Conservation (phyloP, 768 basidiomycete species). For the Mycena floridula region DNA sequence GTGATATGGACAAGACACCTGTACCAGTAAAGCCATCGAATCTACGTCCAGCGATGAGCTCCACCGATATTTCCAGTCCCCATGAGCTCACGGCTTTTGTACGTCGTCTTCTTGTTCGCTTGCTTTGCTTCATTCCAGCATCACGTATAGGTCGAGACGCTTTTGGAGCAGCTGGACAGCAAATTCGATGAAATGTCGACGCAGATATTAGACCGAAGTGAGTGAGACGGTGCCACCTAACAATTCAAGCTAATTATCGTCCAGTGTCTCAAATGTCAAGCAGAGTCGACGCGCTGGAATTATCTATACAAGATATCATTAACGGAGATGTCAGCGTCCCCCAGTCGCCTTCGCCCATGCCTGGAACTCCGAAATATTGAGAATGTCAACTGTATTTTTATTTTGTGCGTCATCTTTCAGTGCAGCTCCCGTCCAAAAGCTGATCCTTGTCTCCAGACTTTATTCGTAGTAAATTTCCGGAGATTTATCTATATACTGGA, state of each 20-base stretch:
- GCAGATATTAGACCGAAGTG: slow-evolving; percentile 82
- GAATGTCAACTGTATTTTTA: background rate
- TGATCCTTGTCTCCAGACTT: too few species aligned
- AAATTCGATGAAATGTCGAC: slow-evolving; percentile 93
- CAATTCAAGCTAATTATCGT: background rate
- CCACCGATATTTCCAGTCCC: slow-evolving; percentile 80
- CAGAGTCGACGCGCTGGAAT: slow-evolving; percentile 84
- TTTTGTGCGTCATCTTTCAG: background rate
- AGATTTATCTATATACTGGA: too few species aligned
- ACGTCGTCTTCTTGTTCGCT: slow-evolving; percentile 25
- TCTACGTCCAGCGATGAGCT: too few species aligned
- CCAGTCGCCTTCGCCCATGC: slow-evolving; percentile 51
- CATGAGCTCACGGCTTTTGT: slow-evolving; percentile 95
- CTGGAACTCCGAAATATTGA: slow-evolving; percentile 3
- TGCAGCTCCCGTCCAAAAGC: too few species aligned
- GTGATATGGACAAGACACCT: slow-evolving; percentile 49
- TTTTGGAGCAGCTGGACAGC: slow-evolving; percentile 81
- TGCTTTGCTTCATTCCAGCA: background rate
- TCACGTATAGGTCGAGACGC: slow-evolving; percentile 66
- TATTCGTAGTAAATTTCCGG: too few species aligned
- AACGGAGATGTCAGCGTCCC: slow-evolving; percentile 64
- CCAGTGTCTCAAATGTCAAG: slow-evolving; percentile 91
- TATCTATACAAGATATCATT: slow-evolving; percentile 89
- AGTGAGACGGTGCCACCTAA: slow-evolving; percentile 20
- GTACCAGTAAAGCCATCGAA: slow-evolving; percentile 33